A percentile compares a stretch with the other conserved stretches of the same genome.
These are phyloP conservation scores for Annulohypoxylon stygium DNA, from an alignment of 495 filamentous ascomycete genomes.

Conservation along the genomic window DNA sequence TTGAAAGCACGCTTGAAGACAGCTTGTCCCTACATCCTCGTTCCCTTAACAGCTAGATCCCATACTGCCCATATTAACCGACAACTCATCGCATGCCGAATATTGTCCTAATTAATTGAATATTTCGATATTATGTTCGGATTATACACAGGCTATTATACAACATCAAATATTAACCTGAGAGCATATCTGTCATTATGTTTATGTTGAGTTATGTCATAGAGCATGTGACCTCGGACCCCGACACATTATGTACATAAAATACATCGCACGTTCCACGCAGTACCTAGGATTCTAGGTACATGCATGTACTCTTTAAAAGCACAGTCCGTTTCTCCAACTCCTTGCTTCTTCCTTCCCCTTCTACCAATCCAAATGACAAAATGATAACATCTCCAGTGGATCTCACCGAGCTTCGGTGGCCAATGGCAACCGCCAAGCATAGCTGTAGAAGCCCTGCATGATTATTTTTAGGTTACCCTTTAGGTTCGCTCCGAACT, in stretches of 20 bases:
- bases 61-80: slow-evolving; percentile 32
- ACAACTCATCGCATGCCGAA: slow-evolving; percentile 34
- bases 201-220: background rate
- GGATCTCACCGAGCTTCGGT: slow-evolving; percentile 17
- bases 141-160: slow-evolving; percentile 9
- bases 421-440: slow-evolving; percentile 25
- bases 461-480: slow-evolving; percentile 41
- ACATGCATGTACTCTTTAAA: background rate
- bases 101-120: slow-evolving; percentile 30
- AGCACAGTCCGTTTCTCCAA: slow-evolving; percentile 1
- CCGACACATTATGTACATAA: background rate
- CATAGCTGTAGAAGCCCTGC: slow-evolving; percentile 25
- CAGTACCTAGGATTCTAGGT: background rate
- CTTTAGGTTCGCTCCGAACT: slow-evolving; percentile 30
- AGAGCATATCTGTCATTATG: slow-evolving; percentile 1
- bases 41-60: background rate
- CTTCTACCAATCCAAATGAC: slow-evolving; percentile 5
- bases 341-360: slow-evolving; percentile 11
- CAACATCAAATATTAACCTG: slow-evolving; percentile 10
- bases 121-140: slow-evolving; percentile 1
- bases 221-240: background rate
- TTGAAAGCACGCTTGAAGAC: slow-evolving; percentile 14
- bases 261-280: background rate
- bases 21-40: background rate
- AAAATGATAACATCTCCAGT: slow-evolving; percentile 19